Percentiles rank a stretch among this genome's conserved stretches.
phyloP scores from a whole-genome alignment of 2,329 filamentous ascomycete species.

The Trichophyton rubrum region DNA sequence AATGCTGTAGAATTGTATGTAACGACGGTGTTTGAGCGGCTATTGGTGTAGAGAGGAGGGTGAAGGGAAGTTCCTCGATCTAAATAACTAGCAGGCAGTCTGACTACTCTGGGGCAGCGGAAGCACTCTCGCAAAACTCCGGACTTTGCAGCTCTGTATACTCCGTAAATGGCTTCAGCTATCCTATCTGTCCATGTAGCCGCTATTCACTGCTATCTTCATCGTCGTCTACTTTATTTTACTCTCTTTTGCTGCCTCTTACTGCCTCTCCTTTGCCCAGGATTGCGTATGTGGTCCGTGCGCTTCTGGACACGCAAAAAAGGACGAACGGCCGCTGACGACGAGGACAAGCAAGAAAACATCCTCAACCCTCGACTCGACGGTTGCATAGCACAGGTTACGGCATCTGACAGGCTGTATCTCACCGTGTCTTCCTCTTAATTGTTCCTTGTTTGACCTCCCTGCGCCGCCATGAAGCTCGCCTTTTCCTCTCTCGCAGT shows the following conservation, averaged over 20 bases:
- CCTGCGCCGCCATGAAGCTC: slow-evolving; percentile 30
- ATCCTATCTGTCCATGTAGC: too few relatives aligned
- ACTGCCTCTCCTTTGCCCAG: not conserved
- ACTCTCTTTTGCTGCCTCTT: not conserved
- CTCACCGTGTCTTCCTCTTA: not conserved
- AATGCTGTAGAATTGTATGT: not conserved
- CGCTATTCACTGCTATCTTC: not conserved
- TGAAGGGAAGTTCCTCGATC: not conserved
- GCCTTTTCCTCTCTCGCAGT: slow-evolving; percentile 31
- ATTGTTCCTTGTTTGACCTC: not conserved
- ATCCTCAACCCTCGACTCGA: not conserved
- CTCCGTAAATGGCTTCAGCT: too few relatives aligned
- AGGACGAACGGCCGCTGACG: not conserved
- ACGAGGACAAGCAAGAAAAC: not conserved
- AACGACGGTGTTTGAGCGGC: not conserved
- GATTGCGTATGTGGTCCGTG: not conserved
- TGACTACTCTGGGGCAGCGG: not conserved
- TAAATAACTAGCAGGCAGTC: not conserved
- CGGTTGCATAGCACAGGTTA: too few relatives aligned
- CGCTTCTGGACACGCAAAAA: not conserved
- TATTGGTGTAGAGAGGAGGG: too few relatives aligned
- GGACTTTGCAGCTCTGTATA: too few relatives aligned
- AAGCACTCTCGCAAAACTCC: too few relatives aligned
- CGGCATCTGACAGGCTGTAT: not conserved
- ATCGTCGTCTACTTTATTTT: not conserved